phyloP scores from a whole-genome alignment of 768 basidiomycete species.

The Chalciporus pseudorubinellus region DNA sequence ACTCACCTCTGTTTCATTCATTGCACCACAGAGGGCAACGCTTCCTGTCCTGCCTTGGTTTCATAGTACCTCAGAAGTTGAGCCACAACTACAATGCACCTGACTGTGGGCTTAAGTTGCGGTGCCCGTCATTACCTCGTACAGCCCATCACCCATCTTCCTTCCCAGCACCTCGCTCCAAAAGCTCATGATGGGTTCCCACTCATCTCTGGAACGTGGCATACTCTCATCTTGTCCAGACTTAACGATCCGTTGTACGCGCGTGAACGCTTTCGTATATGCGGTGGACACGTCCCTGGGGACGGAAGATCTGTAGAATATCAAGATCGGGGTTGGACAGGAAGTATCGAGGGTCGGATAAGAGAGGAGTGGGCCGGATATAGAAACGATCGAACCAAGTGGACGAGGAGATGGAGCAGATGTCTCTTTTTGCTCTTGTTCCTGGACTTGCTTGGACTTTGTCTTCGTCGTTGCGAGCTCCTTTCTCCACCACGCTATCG shows the following conservation, averaged over 20 bases:
- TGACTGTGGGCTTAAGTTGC: slow-evolving; percentile 5
- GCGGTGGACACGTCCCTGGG: slow-evolving; percentile 45
- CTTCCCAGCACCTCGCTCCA: slow-evolving; percentile 70
- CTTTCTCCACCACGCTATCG: slow-evolving; percentile 53
- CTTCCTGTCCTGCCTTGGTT: no score
- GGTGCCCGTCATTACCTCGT: slow-evolving; percentile 57
- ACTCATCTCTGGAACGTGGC: slow-evolving; percentile 74
- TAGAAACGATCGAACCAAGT: slow-evolving; percentile 65
- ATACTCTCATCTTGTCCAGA: slow-evolving; percentile 52
- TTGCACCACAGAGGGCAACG: no score
- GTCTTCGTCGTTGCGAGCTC: slow-evolving; percentile 15
- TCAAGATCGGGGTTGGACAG: slow-evolving; percentile 61
- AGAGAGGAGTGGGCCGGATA: slow-evolving; percentile 75
- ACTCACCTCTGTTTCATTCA: no score
- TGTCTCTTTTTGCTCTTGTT: not conserved
- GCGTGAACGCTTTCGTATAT: slow-evolving; percentile 59
- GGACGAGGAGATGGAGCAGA: slow-evolving; percentile 15
- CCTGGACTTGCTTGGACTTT: slow-evolving; percentile 10
- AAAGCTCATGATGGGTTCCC: slow-evolving; percentile 83
- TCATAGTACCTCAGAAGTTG: no score
- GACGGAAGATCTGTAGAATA: slow-evolving; percentile 53
- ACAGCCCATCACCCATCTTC: slow-evolving; percentile 59
- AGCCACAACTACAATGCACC: slow-evolving; percentile 15
- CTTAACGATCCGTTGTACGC: slow-evolving; percentile 49
- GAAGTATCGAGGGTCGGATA: slow-evolving; percentile 59